Base-by-base conservation (phyloP, 768 basidiomycete genomes). In the Rhodotorula paludigena region DNA sequence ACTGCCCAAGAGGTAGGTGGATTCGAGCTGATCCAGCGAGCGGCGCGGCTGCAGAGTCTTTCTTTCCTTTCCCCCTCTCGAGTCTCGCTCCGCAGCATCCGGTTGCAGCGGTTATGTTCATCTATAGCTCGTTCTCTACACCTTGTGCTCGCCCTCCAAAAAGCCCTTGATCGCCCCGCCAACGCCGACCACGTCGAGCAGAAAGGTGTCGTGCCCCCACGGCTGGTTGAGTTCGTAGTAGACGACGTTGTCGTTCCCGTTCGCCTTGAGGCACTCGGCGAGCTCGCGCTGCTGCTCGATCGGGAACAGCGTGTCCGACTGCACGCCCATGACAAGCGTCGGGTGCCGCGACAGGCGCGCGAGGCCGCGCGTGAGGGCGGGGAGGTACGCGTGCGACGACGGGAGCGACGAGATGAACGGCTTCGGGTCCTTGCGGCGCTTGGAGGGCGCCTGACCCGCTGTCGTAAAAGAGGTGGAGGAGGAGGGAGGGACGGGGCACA, bases 201-300 rank as follows among this genome's bases (percentile, higher is more conserved):
- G 81, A 81, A 97, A 97, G 30, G 92, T 97, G 79, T 99, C 94
- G 76, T 99, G 94, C 2, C 96, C 96, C 93, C 92, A 98, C n/a
- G 98, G 93, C 15, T 94, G 93, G 35, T 94, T 94, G 4, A 98
- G 83, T 79, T 98, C 96, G 77, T 94, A 99, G 78, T 97, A 98
- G 66, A 89, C 88, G 35, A 99, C 96, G 64, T 83, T 81, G 23
- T 85, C 79, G 78, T 97, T 98, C 0, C 96, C 96, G 2, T 88
- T 86, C 84, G 91, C 84, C 67, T 90, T 84, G 69, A 99, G 79
- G 32, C 93, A 94, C 77, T 96, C 92, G 10, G 87, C 92, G 14
- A 94, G 81, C 79, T 99, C 96, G 45, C 94, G 82, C 77, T 98
- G 96, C 79, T 99, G 96, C 75, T 98, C 94, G 15, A 96, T 89